phyloP scores from a whole-genome alignment of 805 yeast genomes.

The Lipomyces lipofer region DNA sequence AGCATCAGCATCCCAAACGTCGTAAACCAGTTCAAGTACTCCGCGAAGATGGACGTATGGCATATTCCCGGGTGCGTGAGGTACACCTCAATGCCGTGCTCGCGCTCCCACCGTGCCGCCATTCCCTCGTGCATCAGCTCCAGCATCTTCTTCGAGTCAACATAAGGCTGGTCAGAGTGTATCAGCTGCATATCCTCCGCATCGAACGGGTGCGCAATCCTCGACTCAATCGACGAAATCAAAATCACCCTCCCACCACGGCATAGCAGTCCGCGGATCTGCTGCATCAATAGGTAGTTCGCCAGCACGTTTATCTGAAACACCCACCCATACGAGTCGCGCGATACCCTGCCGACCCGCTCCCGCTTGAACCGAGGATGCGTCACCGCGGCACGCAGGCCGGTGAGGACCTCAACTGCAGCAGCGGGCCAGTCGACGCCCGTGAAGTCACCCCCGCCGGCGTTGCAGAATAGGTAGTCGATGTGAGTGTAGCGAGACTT shows the following conservation, averaged over 20 bases:
- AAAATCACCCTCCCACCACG: slow-evolving; percentile 71
- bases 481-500: slow-evolving; percentile 61
- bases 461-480: slow-evolving; percentile 80
- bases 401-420: slow-evolving; percentile 57
- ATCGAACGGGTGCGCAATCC: slow-evolving; percentile 65
- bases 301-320: slow-evolving; percentile 98
- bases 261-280: slow-evolving; percentile 55
- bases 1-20: slow-evolving; percentile 81
- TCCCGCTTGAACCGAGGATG: slow-evolving; percentile 85
- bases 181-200: slow-evolving; percentile 73
- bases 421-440: slow-evolving; percentile 90
- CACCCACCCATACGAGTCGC: slow-evolving; percentile 79
- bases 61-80: slow-evolving; percentile 94
- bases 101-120: slow-evolving; percentile 49
- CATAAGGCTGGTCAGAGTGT: slow-evolving; percentile 68
- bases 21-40: slow-evolving; percentile 70
- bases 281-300: slow-evolving; percentile 81
- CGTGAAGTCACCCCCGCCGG: slow-evolving; percentile 83
- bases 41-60: slow-evolving; percentile 73
- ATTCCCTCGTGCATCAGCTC: slow-evolving; percentile 81
- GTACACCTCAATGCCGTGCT: slow-evolving; percentile 65
- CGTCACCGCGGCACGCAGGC: slow-evolving; percentile 83
- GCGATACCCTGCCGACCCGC: slow-evolving; percentile 68
- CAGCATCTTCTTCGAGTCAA: slow-evolving; percentile 84
- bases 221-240: slow-evolving; percentile 83